Base-by-base conservation (phyloP, 2,329 filamentous ascomycete genomes). In the Colletotrichum sp. region DNA sequence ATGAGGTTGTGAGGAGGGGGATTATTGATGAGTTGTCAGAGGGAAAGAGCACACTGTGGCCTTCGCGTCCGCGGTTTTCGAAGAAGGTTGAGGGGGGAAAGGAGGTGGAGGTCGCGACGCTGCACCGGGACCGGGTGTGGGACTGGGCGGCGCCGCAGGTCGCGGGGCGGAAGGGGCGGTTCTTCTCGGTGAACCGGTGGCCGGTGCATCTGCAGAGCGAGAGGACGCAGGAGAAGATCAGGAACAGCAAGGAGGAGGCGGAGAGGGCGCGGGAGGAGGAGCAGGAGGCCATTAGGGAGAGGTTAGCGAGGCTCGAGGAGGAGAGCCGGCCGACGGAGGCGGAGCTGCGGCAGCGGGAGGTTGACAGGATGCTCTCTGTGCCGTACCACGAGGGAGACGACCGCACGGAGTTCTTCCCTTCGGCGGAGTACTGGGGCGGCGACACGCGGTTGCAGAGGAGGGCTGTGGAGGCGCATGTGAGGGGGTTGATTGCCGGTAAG, bases 101-200 rank as follows among this genome's bases (percentile, higher is more conserved):
- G 78, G 73, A 78, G 70, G 58, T 69, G 76, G 10, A 26, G 21
- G 75, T 52, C 67, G 72, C 77, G 61, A 72, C 80, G 12, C 77
- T 71, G 15, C 79, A 78, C 26, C 78, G 82, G 70, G 82, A 85
- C 70, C 77, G 81, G 6, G 75, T 83, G 66, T 86, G 85, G 85
- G 82, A 83, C 76, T 85, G 83, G 82, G 84, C 82, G 8, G 56
- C 72, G 38, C 74, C 79, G 2, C 58, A 60, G 21, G 79, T 81
- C 9, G 78, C 78, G 18, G 80, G 80, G 13, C 28, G n/a, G 56
- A 64, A 58, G 77, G 79, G 77, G 61, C 77, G 79, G 8, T 90
- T 84, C 79, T 90, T 88, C 81, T 80, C 82, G 76, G 80, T 90
- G 60, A 83, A 87, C 78, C 84, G 88, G 52, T 91, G 89, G 89